These are phyloP conservation scores for Achaetomiella virescens DNA, from an alignment of 495 filamentous ascomycete genomes.

Conservation along the genomic window DNA sequence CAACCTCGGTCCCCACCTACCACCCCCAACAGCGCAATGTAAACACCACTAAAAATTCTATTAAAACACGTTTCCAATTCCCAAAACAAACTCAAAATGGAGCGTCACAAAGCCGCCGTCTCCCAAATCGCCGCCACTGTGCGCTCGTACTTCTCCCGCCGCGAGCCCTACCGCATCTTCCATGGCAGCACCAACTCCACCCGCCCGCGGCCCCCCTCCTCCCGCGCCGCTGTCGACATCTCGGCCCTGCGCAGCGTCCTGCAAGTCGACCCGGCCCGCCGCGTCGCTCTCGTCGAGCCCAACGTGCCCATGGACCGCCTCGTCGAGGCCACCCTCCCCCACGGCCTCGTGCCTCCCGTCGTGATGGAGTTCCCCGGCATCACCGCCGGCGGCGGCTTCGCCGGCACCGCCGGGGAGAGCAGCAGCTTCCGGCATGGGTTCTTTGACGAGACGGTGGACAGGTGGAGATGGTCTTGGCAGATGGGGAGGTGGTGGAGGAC, in stretches of 20 bases:
- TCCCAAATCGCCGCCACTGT: slow-evolving; percentile 37
- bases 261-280: slow-evolving; percentile 37
- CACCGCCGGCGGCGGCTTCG: slow-evolving; percentile 58
- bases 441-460: slow-evolving; percentile 51
- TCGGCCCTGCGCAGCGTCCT: slow-evolving; percentile 49
- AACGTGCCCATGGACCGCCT: slow-evolving; percentile 60
- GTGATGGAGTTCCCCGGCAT: slow-evolving; percentile 63
- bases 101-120: slow-evolving; percentile 21
- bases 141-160: slow-evolving; percentile 48
- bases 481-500: slow-evolving; percentile 44
- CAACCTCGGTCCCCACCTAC: not conserved
- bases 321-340: slow-evolving; percentile 44
- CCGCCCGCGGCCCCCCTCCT: slow-evolving; percentile 42
- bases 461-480: slow-evolving; percentile 54
- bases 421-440: slow-evolving; percentile 53
- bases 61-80: not conserved
- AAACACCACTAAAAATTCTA: not conserved
- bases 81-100: slow-evolving; percentile 13
- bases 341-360: slow-evolving; percentile 51
- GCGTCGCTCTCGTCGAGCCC: slow-evolving; percentile 53
- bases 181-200: slow-evolving; percentile 75
- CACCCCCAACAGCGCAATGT: not conserved
- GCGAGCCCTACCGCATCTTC: slow-evolving; percentile 64
- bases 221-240: slow-evolving; percentile 44
- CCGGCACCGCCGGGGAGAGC: slow-evolving; percentile 56